Evolutionary conservation across 352 stramenopile genomes (phyloP), one percentile per base, ranked within the genome.

Genomic region (Globisporangium solare): DNA sequence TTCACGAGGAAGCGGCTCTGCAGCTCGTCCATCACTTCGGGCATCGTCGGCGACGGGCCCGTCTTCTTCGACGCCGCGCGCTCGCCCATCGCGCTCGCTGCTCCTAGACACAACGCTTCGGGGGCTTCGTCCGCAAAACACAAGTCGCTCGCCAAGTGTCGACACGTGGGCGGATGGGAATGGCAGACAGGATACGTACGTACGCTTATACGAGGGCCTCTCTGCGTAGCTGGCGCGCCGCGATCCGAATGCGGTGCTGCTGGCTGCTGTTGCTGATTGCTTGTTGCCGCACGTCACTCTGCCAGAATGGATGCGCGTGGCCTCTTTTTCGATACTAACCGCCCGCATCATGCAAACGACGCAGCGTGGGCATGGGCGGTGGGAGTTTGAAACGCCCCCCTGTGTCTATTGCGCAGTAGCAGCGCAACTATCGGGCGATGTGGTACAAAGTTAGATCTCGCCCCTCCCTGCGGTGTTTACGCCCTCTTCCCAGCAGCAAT

Each of bases 1-100:
- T 98, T 98, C 56, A 98, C 76, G 35, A 98, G 76, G 71, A 98
- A 98, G 37, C 92, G 85, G 43, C 88, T 98, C 73, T 98, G 92
- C 43, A 98, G 81, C 67, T 98, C 94, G 79, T 98, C 94, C 73
- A 98, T 88, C 39, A 96, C 88, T 60, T 98, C 92, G n/a, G 85
- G 70, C 70, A 93, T 77, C 58, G 69, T 74, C 14, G 81, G 81
- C 60, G 49, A 60, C 49, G 58, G 54, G 14, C 46, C 35, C 20
- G 43, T 63, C 58, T 56, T 63, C 47, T 59, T 66, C 15, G 27
- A 35, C 27, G 46, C 35, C 1, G 45, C 52, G 47, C 56, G 54
- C 17, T 57, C 48, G 13, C 41, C 47, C 48, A 64, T 58, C 15
- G 39, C n/a, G n/a, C n/a, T n/a, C n/a, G n/a, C n/a, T n/a, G n/a